Percentiles rank a stretch among this genome's conserved stretches.
phyloP scores from a whole-genome alignment of 495 filamentous ascomycete genomes.

The Talaromyces stipitatus region DNA sequence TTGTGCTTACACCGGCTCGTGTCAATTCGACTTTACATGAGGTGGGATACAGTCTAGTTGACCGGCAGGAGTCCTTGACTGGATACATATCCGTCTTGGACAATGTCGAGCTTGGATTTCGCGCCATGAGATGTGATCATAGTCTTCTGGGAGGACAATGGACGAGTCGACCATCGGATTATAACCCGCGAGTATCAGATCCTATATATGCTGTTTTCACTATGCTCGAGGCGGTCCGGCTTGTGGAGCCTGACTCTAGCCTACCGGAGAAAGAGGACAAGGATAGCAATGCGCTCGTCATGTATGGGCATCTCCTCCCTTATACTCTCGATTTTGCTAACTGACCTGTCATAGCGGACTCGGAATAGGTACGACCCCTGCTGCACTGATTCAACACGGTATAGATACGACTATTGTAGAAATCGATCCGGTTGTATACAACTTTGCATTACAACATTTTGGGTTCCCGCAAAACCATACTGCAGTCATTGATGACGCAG shows the following conservation, averaged over 20 bases:
- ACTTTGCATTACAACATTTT: slow-evolving; percentile 79
- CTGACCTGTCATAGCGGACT: slow-evolving; percentile 55
- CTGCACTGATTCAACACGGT: slow-evolving; percentile 77
- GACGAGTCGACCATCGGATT: slow-evolving; percentile 29
- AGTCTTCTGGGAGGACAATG: slow-evolving; percentile 94
- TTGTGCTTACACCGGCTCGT: slow-evolving; percentile 36
- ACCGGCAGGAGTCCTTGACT: slow-evolving; percentile 73
- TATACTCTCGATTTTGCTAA: slow-evolving; percentile 2
- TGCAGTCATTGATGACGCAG: slow-evolving; percentile 72
- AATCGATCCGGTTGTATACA: slow-evolving; percentile 81
- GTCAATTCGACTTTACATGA: slow-evolving; percentile 56
- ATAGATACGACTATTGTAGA: slow-evolving; percentile 91
- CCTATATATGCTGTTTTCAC: slow-evolving; percentile 90
- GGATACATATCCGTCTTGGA: slow-evolving; percentile 91
- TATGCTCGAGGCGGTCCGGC: slow-evolving; percentile 83
- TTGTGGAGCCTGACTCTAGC: slow-evolving; percentile 52
- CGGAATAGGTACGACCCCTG: slow-evolving; percentile 84
- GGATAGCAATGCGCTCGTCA: slow-evolving; percentile 73
- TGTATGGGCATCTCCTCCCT: slow-evolving; percentile 40
- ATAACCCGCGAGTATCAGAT: slow-evolving; percentile 54
- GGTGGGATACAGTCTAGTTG: slow-evolving; percentile 53
- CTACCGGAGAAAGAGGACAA: slow-evolving; percentile 42
- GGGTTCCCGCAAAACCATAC: slow-evolving; percentile 70
- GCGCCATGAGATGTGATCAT: slow-evolving; percentile 88
- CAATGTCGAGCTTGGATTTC: slow-evolving; percentile 57